Evolutionary conservation across 306 rosid genomes (phyloP).

Genomic region (Acmispon strigosus): DNA sequence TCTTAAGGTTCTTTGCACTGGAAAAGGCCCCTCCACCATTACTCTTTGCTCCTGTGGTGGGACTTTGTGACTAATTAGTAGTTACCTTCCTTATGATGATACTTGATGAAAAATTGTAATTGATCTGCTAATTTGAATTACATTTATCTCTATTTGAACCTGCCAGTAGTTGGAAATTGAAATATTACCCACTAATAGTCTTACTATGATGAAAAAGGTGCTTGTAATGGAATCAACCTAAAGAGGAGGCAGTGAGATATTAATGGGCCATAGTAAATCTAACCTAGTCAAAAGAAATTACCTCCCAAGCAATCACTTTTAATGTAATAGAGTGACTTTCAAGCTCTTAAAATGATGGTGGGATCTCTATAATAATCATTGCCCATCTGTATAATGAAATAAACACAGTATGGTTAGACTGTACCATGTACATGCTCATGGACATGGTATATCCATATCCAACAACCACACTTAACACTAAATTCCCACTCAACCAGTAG

Average conservation of each 20-base stretch:
- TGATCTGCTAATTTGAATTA: background rate
- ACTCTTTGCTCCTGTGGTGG: conserved; percentile 36
- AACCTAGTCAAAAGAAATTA: conserved; percentile 47
- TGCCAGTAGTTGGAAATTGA: conserved; percentile 42
- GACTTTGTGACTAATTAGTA: conserved; percentile 31
- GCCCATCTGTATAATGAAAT: conserved; percentile 20
- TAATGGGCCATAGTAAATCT: conserved; percentile 70
- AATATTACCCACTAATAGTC: conserved; percentile 23
- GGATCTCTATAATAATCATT: conserved; percentile 38
- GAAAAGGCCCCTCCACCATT: conserved; percentile 39
- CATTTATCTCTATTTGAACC: conserved; percentile 16
- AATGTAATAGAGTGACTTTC: conserved; percentile 46
- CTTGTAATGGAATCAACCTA: conserved; percentile 14
- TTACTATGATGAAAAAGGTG: conserved; percentile 25
- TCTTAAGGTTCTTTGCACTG: conserved; percentile 23
- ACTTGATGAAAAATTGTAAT: background rate
- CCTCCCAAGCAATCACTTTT: conserved; percentile 40
- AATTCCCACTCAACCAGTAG: conserved; percentile 34
- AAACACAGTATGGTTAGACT: conserved; percentile 4
- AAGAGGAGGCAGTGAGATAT: conserved; percentile 65
- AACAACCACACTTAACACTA: conserved; percentile 53
- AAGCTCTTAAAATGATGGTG: conserved; percentile 46
- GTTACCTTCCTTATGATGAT: conserved; percentile 10
- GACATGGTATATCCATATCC: conserved; percentile 34
- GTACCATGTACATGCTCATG: conserved; percentile 1